These are phyloP conservation scores for Phytophthora cajani DNA, from an alignment of 352 stramenopile species.

Conservation along the genomic window DNA sequence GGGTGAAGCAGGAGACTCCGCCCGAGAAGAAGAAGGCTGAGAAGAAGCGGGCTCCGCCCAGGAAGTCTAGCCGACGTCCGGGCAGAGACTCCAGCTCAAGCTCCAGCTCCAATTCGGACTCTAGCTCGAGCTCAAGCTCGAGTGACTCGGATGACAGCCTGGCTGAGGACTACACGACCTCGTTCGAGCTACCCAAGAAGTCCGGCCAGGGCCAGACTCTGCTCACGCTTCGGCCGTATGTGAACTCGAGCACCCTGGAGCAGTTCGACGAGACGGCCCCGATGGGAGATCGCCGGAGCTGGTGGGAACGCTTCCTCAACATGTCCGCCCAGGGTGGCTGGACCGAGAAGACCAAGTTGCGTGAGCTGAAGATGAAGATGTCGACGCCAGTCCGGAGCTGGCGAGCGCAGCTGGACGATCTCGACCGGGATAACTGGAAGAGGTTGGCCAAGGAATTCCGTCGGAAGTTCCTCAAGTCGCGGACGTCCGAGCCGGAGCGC, in stretches of 20 bases:
- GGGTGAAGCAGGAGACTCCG: no score
- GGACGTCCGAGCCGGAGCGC: neutral
- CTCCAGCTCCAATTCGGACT: no score
- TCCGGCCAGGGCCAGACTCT: no score
- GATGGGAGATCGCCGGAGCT: neutral
- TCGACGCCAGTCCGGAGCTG: neutral
- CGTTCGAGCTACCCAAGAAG: no score
- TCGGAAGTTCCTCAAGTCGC: neutral
- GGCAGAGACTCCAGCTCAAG: no score
- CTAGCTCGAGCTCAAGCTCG: no score
- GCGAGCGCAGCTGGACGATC: no score
- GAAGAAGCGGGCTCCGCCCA: no score
- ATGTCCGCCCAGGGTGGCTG: constrained; percentile 2
- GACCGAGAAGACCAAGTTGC: neutral
- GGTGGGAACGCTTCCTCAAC: constrained; percentile 5
- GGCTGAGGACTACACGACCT: no score
- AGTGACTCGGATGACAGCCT: no score
- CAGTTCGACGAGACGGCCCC: constrained; percentile 5
- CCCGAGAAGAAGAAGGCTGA: no score
- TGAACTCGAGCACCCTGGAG: neutral
- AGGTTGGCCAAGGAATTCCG: neutral
- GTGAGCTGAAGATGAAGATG: constrained; percentile 13
- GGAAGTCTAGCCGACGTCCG: no score
- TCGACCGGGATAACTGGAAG: neutral
- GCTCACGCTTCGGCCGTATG: neutral